phyloP scores from a whole-genome alignment of 306 rosid species.

The Citrullus amarus region DNA sequence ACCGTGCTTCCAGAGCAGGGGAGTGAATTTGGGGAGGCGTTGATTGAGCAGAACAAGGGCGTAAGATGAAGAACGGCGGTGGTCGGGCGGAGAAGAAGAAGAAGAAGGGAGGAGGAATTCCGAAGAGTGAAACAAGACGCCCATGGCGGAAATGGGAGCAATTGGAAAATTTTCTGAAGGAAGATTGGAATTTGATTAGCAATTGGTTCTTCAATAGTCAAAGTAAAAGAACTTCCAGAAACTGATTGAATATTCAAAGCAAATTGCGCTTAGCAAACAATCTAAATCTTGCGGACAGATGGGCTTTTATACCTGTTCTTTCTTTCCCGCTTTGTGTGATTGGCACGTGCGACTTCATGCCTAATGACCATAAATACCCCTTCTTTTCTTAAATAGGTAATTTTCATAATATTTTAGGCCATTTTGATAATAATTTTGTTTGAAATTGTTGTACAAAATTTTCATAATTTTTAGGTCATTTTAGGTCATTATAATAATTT shows the following conservation, averaged over 20 bases:
- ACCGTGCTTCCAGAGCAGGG: constrained; percentile 90
- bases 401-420: no score
- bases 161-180: background rate
- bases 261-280: background rate
- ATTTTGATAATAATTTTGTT: no score
- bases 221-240: background rate
- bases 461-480: no score
- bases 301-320: background rate
- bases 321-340: background rate
- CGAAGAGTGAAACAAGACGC: constrained; percentile 48
- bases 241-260: background rate
- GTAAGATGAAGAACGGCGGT: constrained; percentile 19
- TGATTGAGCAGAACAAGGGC: constrained; percentile 77
- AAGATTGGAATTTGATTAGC: background rate
- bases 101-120: constrained; percentile 45
- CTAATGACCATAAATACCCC: background rate
- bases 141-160: constrained; percentile 21
- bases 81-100: constrained; percentile 16
- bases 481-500: no score
- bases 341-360: background rate
- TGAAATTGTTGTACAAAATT: no score
- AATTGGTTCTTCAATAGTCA: background rate
- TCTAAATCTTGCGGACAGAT: background rate
- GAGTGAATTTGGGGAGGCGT: constrained; percentile 60
- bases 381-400: background rate